Evolutionary conservation across 2,329 filamentous ascomycete species (phyloP).

Genomic region (Penicillium sp.): DNA sequence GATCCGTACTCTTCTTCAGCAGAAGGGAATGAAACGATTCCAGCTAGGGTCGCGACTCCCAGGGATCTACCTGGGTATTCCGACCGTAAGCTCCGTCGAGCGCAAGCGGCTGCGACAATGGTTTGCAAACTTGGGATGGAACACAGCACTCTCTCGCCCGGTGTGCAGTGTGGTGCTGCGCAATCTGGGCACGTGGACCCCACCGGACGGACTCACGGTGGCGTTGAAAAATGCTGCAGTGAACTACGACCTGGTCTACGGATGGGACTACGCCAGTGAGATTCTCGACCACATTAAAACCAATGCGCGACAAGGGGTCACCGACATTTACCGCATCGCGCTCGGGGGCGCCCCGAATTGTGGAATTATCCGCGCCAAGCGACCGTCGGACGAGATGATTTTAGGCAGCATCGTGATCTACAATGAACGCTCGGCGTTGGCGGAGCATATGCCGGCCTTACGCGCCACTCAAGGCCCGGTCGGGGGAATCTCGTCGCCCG

Average conservation of each 20-base stretch:
- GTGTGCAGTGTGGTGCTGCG: slow-evolving; percentile 73
- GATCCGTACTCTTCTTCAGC: slow-evolving; percentile 71
- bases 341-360: slow-evolving; percentile 70
- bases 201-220: slow-evolving; percentile 74
- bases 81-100: slow-evolving; percentile 63
- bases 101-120: slow-evolving; percentile 67
- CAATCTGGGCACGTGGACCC: slow-evolving; percentile 70
- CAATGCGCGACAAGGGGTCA: slow-evolving; percentile 72
- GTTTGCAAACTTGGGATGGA: slow-evolving; percentile 92
- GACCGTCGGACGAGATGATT: slow-evolving; percentile 64
- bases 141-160: slow-evolving; percentile 63
- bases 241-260: slow-evolving; percentile 80
- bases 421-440: slow-evolving; percentile 66
- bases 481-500: slow-evolving; percentile 77
- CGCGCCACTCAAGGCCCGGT: slow-evolving; percentile 57
- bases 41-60: slow-evolving; percentile 81
- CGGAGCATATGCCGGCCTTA: slow-evolving; percentile 69
- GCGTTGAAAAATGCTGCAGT: slow-evolving; percentile 71
- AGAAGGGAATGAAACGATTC: slow-evolving; percentile 71
- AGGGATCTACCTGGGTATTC: slow-evolving; percentile 83
- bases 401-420: slow-evolving; percentile 80
- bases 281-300: slow-evolving; percentile 74
- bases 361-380: slow-evolving; percentile 80
- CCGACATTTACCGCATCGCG: slow-evolving; percentile 76
- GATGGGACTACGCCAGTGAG: slow-evolving; percentile 70